These are phyloP conservation scores for Helotiales sp. DNA, from an alignment of 2,329 filamentous ascomycete genomes.

Conservation along the genomic window DNA sequence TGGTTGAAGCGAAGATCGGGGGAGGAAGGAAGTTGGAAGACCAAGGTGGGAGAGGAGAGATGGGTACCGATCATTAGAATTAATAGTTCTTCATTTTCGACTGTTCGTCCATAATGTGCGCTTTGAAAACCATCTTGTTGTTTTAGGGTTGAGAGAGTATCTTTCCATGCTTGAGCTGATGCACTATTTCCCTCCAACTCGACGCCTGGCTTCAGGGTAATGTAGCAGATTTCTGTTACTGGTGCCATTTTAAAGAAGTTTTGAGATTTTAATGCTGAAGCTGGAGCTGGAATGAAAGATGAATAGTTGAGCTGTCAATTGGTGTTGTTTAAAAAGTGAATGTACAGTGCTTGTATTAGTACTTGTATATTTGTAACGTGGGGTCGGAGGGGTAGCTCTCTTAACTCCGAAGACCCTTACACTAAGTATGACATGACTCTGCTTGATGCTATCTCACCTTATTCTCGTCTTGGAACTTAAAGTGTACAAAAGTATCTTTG, in stretches of 20 bases:
- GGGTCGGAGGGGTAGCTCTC: not conserved
- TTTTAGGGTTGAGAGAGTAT: slow-evolving; percentile 36
- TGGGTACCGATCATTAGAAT: slow-evolving; percentile 42
- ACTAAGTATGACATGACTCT: not conserved
- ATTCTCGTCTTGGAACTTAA: not conserved
- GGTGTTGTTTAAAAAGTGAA: not conserved
- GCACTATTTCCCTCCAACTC: slow-evolving; percentile 32
- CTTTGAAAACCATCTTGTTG: slow-evolving; percentile 39
- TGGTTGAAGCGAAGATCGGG: not conserved
- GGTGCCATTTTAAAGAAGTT: not conserved
- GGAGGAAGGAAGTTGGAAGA: no score
- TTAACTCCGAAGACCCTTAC: not conserved
- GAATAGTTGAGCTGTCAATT: not conserved
- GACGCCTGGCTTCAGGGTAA: slow-evolving; percentile 40
- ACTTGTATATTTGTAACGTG: not conserved
- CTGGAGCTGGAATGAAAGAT: no score
- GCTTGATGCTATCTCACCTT: not conserved
- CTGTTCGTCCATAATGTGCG: slow-evolving; percentile 38
- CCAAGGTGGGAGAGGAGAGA: not conserved
- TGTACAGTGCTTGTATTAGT: not conserved
- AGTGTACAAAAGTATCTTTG: no score
- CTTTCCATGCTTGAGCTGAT: slow-evolving; percentile 34
- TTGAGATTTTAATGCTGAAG: not conserved
- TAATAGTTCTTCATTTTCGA: slow-evolving; percentile 40
- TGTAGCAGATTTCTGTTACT: slow-evolving; percentile 40